Percentiles rank a stretch among this genome's conserved stretches.
Conservation (phyloP, 2,329 filamentous ascomycete genomes). For the Botrytis byssoidea region DNA sequence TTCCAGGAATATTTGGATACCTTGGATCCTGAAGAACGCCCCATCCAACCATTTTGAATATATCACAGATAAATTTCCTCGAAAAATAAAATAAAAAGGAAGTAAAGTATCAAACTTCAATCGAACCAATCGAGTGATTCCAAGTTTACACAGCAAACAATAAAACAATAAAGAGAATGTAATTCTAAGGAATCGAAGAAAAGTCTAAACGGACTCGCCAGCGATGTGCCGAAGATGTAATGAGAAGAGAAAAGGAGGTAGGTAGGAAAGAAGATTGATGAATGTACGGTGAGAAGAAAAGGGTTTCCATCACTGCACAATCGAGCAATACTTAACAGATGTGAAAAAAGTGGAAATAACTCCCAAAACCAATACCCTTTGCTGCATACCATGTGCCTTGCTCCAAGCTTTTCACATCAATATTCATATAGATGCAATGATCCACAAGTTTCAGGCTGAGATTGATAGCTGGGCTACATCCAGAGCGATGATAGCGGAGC, state of each 20-base stretch:
- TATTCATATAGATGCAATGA: neutral
- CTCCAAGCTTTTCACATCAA: neutral
- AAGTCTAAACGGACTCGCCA: slow-evolving; percentile 31
- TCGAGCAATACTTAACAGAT: slow-evolving; percentile 19
- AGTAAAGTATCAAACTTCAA: neutral
- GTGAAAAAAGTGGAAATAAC: slow-evolving; percentile 13
- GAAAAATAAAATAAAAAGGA: neutral
- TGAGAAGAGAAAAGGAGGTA: slow-evolving; percentile 20
- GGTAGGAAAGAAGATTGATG: slow-evolving; percentile 13
- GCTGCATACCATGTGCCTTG: neutral
- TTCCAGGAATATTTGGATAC: slow-evolving; percentile 36
- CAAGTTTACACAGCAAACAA: neutral
- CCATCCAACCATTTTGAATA: slow-evolving; percentile 31
- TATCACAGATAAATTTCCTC: neutral
- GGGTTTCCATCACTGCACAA: neutral
- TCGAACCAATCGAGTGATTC: slow-evolving; percentile 1
- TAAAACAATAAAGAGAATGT: slow-evolving; percentile 21
- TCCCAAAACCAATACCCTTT: neutral
- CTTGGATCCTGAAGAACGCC: slow-evolving; percentile 36
- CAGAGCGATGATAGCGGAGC: slow-evolving; percentile 23
- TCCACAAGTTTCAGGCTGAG: slow-evolving; percentile 17
- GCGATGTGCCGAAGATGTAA: slow-evolving; percentile 27
- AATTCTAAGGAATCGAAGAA: slow-evolving; percentile 21
- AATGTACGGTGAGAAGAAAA: slow-evolving; percentile 13
- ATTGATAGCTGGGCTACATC: neutral